These are phyloP conservation scores for Serendipita vermifera DNA, from an alignment of 768 basidiomycete species.

Conservation along the genomic window DNA sequence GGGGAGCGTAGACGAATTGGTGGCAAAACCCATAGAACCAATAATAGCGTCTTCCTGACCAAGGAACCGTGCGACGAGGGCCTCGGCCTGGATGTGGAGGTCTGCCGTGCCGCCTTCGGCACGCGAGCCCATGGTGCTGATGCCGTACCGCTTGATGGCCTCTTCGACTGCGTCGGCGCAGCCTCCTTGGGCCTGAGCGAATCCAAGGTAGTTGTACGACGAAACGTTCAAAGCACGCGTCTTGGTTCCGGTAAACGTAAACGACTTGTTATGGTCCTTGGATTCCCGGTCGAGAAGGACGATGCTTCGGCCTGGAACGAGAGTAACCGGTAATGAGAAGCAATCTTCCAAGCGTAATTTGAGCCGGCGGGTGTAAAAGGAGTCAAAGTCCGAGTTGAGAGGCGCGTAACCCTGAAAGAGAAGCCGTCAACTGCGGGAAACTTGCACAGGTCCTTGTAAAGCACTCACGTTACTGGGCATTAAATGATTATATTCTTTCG, in stretches of 20 bases:
- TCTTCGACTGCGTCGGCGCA: conserved; percentile 93
- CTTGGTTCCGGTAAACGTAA: conserved; percentile 59
- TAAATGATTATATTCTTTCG: conserved; percentile 62
- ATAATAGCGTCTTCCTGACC: conserved; percentile 85
- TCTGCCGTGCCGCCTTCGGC: conserved; percentile 80
- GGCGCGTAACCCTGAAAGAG: conserved; percentile 77
- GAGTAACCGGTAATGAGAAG: conserved; percentile 84
- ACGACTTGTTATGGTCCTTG: conserved; percentile 65
- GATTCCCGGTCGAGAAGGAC: conserved; percentile 72
- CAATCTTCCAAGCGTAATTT: conserved; percentile 93
- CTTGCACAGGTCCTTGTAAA: not conserved
- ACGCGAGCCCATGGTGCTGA: conserved; percentile 61
- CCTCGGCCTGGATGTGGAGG: conserved; percentile 67
- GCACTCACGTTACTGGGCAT: conserved; percentile 65
- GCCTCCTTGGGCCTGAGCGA: conserved; percentile 83
- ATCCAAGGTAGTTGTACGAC: conserved; percentile 98
- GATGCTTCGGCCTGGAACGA: conserved; percentile 91
- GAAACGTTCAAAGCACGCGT: conserved; percentile 93
- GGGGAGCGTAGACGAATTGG: conserved; percentile 87
- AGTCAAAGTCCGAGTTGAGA: conserved; percentile 95
- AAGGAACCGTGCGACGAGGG: conserved; percentile 78
- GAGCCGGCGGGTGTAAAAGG: conserved; percentile 94
- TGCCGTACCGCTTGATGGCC: conserved; percentile 64
- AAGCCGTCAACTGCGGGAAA: conserved; percentile 1
- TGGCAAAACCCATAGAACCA: conserved; percentile 93